These are phyloP conservation scores for Eucalyptus tenuipes DNA, from an alignment of 345 rosid species.

Conservation along the genomic window DNA sequence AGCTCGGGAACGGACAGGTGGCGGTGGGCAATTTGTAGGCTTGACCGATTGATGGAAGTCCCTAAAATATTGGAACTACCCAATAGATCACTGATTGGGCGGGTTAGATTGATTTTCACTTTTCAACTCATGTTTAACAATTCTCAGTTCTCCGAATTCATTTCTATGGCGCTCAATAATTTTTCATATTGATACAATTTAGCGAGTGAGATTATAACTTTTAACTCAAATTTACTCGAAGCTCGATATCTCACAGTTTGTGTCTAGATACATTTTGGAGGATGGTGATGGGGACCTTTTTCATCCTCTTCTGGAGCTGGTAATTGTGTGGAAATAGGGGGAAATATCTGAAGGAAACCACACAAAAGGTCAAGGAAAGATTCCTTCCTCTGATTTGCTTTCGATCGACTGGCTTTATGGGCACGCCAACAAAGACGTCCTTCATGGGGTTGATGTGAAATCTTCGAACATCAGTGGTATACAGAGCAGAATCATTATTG, in stretches of 20 bases:
- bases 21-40: neutral
- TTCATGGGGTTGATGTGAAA: neutral
- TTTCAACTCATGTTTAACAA: neutral
- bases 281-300: neutral
- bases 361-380: neutral
- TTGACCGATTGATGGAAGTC: neutral
- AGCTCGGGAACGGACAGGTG: neutral
- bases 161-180: neutral
- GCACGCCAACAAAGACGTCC: neutral
- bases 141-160: neutral
- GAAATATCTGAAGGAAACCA: neutral
- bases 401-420: neutral
- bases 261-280: neutral
- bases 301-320: neutral
- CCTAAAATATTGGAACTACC: neutral
- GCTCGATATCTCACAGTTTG: accelerated
- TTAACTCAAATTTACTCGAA: neutral
- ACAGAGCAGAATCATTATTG: neutral
- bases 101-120: neutral
- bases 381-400: neutral
- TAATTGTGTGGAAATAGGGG: neutral
- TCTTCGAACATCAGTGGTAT: neutral
- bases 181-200: accelerated
- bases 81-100: neutral
- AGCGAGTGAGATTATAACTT: accelerated